These are phyloP conservation scores for Arthrobotrys pseudoclavata DNA, from an alignment of 2,329 filamentous ascomycete species.

Conservation along the genomic window DNA sequence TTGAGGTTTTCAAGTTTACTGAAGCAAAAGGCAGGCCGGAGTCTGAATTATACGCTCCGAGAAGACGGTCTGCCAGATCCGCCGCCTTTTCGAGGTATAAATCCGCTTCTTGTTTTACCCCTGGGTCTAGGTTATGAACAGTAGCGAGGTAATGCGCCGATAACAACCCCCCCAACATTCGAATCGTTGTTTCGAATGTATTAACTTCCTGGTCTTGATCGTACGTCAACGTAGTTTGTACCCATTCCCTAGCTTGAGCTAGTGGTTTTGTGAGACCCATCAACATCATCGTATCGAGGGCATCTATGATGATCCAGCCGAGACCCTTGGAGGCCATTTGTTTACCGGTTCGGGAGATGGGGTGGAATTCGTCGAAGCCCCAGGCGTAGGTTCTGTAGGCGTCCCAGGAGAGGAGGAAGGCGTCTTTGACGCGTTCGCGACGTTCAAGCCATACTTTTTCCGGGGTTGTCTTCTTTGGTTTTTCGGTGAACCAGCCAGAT, in stretches of 20 bases:
- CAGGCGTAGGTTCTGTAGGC: conserved; percentile 93
- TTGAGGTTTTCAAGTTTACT: conserved; percentile 82
- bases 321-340: conserved; percentile 91
- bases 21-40: conserved; percentile 92
- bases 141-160: conserved; percentile 96
- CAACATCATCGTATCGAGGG: conserved; percentile 94
- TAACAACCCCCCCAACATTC: conserved; percentile 93
- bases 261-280: conserved; percentile 96
- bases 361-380: conserved; percentile 92
- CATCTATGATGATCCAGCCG: conserved; percentile 98
- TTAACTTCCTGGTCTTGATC: conserved; percentile 96
- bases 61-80: conserved; percentile 87
- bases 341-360: conserved; percentile 80
- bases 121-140: conserved; percentile 80
- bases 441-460: conserved; percentile 80
- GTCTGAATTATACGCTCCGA: conserved; percentile 87
- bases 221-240: conserved; percentile 83
- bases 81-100: conserved; percentile 96
- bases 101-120: conserved; percentile 81
- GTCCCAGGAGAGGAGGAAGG: conserved; percentile 91
- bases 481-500: conserved; percentile 69
- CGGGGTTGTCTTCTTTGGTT: conserved; percentile 1
- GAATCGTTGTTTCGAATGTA: conserved; percentile 97
- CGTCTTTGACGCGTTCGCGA: conserved; percentile 85
- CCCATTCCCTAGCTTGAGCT: conserved; percentile 87